These are phyloP conservation scores for Linum trigynum DNA, from an alignment of 345 rosid species.

Conservation along the genomic window DNA sequence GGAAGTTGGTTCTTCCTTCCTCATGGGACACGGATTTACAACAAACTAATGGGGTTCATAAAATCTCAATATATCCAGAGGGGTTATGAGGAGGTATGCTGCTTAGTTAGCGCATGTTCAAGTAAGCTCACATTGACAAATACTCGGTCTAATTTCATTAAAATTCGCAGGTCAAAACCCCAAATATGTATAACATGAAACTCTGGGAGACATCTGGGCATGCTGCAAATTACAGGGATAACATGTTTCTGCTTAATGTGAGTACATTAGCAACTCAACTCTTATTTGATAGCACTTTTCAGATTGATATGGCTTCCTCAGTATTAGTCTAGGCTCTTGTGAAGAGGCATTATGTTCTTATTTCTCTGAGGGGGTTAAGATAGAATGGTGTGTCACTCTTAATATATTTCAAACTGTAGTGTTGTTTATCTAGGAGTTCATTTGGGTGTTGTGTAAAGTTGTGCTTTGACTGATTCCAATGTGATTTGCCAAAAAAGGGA, in stretches of 20 bases:
- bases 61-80: slow-evolving; percentile 59
- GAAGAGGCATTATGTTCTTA: no score
- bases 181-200: slow-evolving; percentile 89
- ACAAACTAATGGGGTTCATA: slow-evolving; percentile 74
- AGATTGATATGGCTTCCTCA: background rate
- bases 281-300: background rate
- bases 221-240: slow-evolving; percentile 91
- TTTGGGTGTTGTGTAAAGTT: no score
- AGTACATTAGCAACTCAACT: slow-evolving; percentile 12
- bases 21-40: slow-evolving; percentile 77
- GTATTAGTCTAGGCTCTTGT: background rate
- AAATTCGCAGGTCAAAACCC: slow-evolving; percentile 70
- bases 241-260: slow-evolving; percentile 93
- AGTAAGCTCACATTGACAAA: background rate
- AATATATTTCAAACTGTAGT: background rate
- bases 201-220: slow-evolving; percentile 97
- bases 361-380: no score
- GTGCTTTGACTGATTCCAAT: no score
- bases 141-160: slow-evolving; percentile 12
- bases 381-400: no score
- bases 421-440: background rate
- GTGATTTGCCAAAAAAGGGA: no score
- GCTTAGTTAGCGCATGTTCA: slow-evolving; percentile 10
- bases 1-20: slow-evolving; percentile 99
- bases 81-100: slow-evolving; percentile 81